Conservation (phyloP, 352 stramenopile species). For the Halophytophthora batemanensis region DNA sequence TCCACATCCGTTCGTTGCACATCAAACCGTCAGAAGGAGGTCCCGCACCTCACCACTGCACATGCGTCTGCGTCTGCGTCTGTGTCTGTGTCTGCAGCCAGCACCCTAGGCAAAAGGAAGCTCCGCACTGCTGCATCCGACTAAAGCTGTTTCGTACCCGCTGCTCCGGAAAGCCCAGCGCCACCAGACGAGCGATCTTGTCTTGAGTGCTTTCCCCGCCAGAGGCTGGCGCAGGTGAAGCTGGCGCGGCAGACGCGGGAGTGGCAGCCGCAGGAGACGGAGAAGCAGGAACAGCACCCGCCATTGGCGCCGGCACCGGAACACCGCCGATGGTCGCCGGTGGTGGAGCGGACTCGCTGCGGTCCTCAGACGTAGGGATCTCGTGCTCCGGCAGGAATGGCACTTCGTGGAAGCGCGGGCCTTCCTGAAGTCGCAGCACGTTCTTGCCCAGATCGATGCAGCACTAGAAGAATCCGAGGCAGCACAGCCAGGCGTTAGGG, state of each 20-base stretch:
- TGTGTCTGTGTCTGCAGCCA: background rate
- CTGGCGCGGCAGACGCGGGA: background rate
- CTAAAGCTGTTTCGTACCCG: conserved; percentile 24
- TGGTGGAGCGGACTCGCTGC: conserved; percentile 20
- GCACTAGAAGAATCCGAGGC: conserved; percentile 54
- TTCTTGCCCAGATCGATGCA: conserved; percentile 95
- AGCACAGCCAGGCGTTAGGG: background rate
- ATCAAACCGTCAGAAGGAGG: conserved; percentile 6
- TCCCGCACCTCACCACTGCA: background rate
- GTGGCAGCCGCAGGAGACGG: conserved; percentile 18
- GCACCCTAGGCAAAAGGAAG: background rate
- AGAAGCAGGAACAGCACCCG: conserved; percentile 10
- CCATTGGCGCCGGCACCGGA: conserved; percentile 20
- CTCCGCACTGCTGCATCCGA: no score
- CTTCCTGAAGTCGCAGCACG: conserved; percentile 80
- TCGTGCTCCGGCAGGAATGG: conserved; percentile 86
- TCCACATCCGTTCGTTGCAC: conserved; percentile 19
- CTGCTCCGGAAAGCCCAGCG: conserved; percentile 63
- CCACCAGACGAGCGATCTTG: conserved; percentile 67
- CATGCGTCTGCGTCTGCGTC: background rate
- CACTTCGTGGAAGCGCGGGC: conserved; percentile 67
- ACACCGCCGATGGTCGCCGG: conserved; percentile 23
- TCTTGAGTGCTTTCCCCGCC: conserved; percentile 23
- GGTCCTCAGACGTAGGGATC: conserved; percentile 64
- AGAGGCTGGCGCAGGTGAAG: background rate